Evolutionary conservation across 352 stramenopile species (phyloP), one percentile per base, ranked within the genome.

Genomic region (Phytophthora ohioensis): DNA sequence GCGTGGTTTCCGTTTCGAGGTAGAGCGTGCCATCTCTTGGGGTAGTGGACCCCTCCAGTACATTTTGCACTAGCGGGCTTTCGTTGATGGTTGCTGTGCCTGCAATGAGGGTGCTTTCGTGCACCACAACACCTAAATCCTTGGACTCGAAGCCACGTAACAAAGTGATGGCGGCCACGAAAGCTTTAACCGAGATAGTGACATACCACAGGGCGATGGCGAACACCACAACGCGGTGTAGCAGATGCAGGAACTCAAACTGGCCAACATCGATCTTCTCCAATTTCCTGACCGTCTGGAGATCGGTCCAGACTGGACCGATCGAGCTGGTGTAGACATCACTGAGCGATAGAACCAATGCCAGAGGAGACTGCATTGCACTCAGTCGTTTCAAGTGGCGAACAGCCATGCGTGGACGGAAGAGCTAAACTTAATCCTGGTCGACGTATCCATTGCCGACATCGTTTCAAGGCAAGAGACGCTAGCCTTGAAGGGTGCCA

Each of bases 1-100:
- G 48, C 1, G 45, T 49, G 4, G 30, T 62, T 3, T 43, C 30
- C 8, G 34, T 63, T 48, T 79, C 53, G 31, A 83, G 51, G 46
- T 64, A 87, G 11, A 84, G 12, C 38, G 75, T 75, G 39, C 69
- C 73, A 13, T 67, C 60, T 0, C 71, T 66, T 9, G 52, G 57
- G 4, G 56, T 43, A 4, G 73, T 82, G n/a, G 42, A 57, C 21
- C 67, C 59, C 21, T 38, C 27, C 9, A 75, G 47, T 3, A 74
- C 30, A 9, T 68, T 32, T 32, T 71, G 39, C 11, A 85, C 41
- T 9, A 84, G 46, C 9, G 53, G 59, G 15, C 69, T 78, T 2
- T 80, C 62, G 4, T 66, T 48, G 36, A 81, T 63, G 0, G 46
- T 66, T 36, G 10, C 34, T 11, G n/a, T 54, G 1, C 73, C 73